These are phyloP conservation scores for Populus tremula DNA, from an alignment of 345 rosid genomes.

Conservation along the genomic window DNA sequence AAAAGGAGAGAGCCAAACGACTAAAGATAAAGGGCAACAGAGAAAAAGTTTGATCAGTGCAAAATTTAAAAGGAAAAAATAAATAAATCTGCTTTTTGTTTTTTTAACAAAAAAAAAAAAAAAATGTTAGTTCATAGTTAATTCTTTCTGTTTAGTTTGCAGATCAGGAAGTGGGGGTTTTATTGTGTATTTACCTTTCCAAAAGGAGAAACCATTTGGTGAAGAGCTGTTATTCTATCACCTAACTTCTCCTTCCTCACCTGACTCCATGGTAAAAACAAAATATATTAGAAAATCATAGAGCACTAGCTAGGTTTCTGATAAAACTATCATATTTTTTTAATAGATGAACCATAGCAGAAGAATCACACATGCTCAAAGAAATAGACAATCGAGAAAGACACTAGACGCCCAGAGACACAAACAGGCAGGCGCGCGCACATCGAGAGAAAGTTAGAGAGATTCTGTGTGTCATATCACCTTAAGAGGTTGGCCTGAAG, in stretches of 20 bases:
- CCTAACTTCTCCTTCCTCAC: constrained; percentile 92
- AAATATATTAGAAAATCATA: not conserved
- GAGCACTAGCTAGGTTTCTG: not conserved
- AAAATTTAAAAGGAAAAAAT: not conserved
- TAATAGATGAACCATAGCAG: constrained; percentile 21
- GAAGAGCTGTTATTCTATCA: constrained; percentile 83
- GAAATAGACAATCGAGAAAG: constrained; percentile 78
- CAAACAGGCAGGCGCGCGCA: not conserved
- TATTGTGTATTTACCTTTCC: constrained; percentile 59
- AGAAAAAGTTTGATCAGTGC: not conserved
- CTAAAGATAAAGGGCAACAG: constrained; percentile 4
- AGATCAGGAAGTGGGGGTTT: not conserved
- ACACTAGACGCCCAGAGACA: constrained; percentile 22
- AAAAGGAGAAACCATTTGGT: constrained; percentile 96
- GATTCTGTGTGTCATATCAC: constrained; percentile 28
- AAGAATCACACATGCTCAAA: constrained; percentile 46
- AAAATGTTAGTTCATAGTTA: not conserved
- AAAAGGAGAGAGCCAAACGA: constrained; percentile 16
- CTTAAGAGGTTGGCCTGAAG: constrained; percentile 78
- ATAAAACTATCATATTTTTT: not conserved
- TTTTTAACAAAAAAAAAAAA: not conserved
- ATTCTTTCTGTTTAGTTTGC: not conserved
- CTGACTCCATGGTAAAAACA: constrained; percentile 25
- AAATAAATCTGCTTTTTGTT: constrained; percentile 14
- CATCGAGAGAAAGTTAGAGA: constrained; percentile 21